Evolutionary conservation across 192 early-diverging fungal genomes (phyloP).

Genomic region (Umbelopsis sp.): DNA sequence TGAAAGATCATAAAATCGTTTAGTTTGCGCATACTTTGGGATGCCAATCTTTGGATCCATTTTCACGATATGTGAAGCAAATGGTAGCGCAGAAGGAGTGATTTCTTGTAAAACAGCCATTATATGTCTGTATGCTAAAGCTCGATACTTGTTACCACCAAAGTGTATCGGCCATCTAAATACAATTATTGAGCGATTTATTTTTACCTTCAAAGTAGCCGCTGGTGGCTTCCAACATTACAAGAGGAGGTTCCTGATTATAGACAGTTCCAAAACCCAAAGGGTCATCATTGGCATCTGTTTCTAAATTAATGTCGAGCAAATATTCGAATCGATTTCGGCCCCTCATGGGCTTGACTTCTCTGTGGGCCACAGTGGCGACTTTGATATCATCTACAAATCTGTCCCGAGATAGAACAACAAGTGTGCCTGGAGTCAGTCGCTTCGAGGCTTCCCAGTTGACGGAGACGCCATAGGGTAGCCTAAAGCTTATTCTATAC

Average conservation of each 20-base stretch:
- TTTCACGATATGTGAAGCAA: constrained; percentile 45
- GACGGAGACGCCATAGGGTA: constrained; percentile 45
- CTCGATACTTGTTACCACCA: background rate
- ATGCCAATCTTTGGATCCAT: constrained; percentile 36
- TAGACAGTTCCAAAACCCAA: constrained; percentile 36
- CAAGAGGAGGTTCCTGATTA: constrained; percentile 29
- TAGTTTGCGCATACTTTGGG: constrained; percentile 41
- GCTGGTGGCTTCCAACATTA: constrained; percentile 43
- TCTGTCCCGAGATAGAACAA: constrained; percentile 52
- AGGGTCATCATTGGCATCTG: constrained; percentile 29
- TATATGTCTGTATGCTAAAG: constrained; percentile 54
- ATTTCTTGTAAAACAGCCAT: constrained; percentile 48
- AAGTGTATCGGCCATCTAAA: background rate
- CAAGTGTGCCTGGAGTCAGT: constrained; percentile 55
- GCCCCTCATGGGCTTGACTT: constrained; percentile 47
- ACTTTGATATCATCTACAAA: constrained; percentile 51
- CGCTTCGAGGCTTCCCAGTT: constrained; percentile 55
- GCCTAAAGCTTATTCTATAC: constrained; percentile 51
- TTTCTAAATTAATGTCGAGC: constrained; percentile 34
- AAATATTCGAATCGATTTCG: constrained; percentile 37
- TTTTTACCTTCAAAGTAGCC: constrained; percentile 48
- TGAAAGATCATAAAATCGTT: constrained; percentile 30
- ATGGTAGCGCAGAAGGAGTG: constrained; percentile 40
- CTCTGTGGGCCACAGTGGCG: constrained; percentile 50
- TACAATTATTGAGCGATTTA: background rate